A percentile compares a stretch with the other conserved stretches of the same genome.
These are phyloP conservation scores for Astrothelium macrocarpum DNA, from an alignment of 495 filamentous ascomycete species.

Conservation along the genomic window DNA sequence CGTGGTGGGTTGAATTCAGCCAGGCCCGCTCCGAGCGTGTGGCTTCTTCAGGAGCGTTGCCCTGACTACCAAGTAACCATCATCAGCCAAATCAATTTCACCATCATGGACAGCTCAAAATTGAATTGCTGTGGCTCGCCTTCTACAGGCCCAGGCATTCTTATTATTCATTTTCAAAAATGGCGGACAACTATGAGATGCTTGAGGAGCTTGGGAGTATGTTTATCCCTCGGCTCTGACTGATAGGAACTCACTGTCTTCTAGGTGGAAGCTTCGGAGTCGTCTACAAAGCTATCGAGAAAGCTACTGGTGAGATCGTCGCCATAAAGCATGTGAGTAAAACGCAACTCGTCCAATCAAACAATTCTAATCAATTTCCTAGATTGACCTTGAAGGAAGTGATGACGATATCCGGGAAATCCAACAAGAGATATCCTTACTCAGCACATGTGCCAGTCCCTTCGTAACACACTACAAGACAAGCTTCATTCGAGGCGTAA, in stretches of 20 bases:
- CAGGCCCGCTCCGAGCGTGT: neutral
- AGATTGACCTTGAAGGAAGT: conserved; percentile 92
- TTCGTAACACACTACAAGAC: conserved; percentile 97
- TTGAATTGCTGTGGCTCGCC: neutral
- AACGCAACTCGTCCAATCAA: neutral
- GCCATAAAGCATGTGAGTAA: conserved; percentile 64
- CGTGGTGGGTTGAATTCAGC: neutral
- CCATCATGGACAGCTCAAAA: neutral
- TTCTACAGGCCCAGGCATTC: neutral
- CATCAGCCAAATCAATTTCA: neutral
- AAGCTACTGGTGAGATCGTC: conserved; percentile 71
- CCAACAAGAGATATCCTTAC: conserved; percentile 92
- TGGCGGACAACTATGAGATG: conserved; percentile 76
- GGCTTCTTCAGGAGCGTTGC: conserved; percentile 6
- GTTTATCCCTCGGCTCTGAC: conserved; percentile 29
- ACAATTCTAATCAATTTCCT: neutral
- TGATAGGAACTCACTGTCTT: neutral
- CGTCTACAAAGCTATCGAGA: conserved; percentile 46
- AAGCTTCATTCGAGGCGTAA: conserved; percentile 86
- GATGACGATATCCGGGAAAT: conserved; percentile 99
- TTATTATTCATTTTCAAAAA: conserved; percentile 24
- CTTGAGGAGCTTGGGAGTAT: conserved; percentile 87
- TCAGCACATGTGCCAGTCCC: conserved; percentile 85
- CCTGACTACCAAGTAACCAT: neutral
- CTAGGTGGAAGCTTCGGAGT: conserved; percentile 24